Evolutionary conservation across 495 filamentous ascomycete genomes (phyloP), one percentile per base, ranked within the genome.

Genomic region (Peziza echinospora): DNA sequence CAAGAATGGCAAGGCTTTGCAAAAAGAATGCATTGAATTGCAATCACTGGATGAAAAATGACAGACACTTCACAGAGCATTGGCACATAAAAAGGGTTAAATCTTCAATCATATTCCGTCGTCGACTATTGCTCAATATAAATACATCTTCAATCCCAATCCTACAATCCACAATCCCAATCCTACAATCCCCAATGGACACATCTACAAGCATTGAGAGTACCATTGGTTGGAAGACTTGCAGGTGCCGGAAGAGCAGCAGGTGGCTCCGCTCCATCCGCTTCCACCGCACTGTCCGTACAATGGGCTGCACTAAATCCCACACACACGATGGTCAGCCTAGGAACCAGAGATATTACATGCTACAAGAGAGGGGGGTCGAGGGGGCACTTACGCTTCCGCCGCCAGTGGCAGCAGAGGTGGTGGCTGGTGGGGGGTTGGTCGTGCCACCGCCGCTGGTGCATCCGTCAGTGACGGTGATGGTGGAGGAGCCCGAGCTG

Each of bases 401-500:
- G n/a, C n/a, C n/a, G n/a, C n/a, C n/a, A n/a, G n/a, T n/a, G 8
- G 26, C 26, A 8, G 8, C 8, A n/a, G 26, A 34, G 26, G 26
- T 34, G 26, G 26, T 8, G 26, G 26, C n/a, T 34, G 26, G 26
- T n/a, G 8, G 26, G 8, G 26, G 26, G 26, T 34, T 34, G 26
- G 26, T 8, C n/a, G 26, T 8, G 8, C n/a, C 8, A n/a, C 26
- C 26, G 26, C 26, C 26, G 26, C 8, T 8, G 26, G 26, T 8
- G 8, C 21, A 6, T 8, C 26, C 26, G 8, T 34, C 26, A 34
- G 26, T 8, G 47, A 69, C 63, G 43, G 51, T 63, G 37, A 68
- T 66, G 11, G 45, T 22, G 34, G 62, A 56, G 11, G 55, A 60
- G 10, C 70, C 70, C 47, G 54, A 62, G 51, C 63, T 65, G 53